A percentile compares a stretch with the other conserved stretches of the same genome.
Conservation (phyloP, 1,139 yeast species). For the Pichia sp. region DNA sequence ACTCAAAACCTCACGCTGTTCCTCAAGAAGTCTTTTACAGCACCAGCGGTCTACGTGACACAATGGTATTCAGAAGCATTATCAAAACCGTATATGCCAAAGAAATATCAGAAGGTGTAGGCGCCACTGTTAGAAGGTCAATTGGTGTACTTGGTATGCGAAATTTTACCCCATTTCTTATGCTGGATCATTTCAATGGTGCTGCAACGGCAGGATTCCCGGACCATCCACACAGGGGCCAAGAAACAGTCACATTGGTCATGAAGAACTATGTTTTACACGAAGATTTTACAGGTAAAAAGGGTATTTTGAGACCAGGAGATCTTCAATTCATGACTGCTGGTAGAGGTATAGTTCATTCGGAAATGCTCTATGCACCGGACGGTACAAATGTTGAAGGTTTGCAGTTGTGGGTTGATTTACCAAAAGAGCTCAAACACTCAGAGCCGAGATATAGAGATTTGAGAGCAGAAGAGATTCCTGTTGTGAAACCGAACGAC, state of each 20-base stretch:
- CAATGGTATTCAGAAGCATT: slow-evolving; percentile 38
- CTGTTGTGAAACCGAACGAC: slow-evolving; percentile 59
- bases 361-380: slow-evolving; percentile 67
- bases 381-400: slow-evolving; percentile 58
- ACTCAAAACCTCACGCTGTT: too few relatives aligned
- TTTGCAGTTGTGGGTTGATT: slow-evolving; percentile 87
- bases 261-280: slow-evolving; percentile 75
- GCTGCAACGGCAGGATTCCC: slow-evolving; percentile 61
- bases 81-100: slow-evolving; percentile 52
- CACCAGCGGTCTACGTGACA: too few relatives aligned
- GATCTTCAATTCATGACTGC: slow-evolving; percentile 96
- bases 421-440: slow-evolving; percentile 63
- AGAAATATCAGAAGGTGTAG: slow-evolving; percentile 82
- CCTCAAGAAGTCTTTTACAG: too few relatives aligned
- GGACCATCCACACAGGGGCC: slow-evolving; percentile 90
- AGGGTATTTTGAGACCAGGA: slow-evolving; percentile 73
- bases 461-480: slow-evolving; percentile 63
- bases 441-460: slow-evolving; percentile 77
- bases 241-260: slow-evolving; percentile 77
- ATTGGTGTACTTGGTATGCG: slow-evolving; percentile 63
- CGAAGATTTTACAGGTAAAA: slow-evolving; percentile 83
- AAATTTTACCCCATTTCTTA: slow-evolving; percentile 73
- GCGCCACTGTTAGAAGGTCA: slow-evolving; percentile 77
- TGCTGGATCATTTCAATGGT: slow-evolving; percentile 73
- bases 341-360: slow-evolving; percentile 80